Percentiles rank a stretch among this genome's conserved stretches.
Evolutionary conservation across 2,329 filamentous ascomycete genomes (phyloP).

Genomic region (Geoglossum cookeanum): DNA sequence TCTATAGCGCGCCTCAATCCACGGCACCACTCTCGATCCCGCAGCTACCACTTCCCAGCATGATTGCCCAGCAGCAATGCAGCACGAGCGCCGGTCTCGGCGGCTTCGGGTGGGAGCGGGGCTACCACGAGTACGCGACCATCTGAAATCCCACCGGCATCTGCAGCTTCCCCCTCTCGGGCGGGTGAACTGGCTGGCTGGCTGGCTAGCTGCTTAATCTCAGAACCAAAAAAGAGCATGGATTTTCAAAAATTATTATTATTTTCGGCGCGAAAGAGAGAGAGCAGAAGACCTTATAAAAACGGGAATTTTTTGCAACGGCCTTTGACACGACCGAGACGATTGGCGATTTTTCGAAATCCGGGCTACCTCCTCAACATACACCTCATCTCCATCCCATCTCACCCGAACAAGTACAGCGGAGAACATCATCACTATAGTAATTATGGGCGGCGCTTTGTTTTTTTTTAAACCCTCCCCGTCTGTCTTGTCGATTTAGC

Average conservation of each 20-base stretch:
- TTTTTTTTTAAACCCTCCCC: no score
- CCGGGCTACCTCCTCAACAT: background rate
- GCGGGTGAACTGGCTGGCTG: no score
- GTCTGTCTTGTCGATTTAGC: background rate
- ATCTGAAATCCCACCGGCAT: conserved; percentile 23
- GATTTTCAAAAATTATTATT: no score
- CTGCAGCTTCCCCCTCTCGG: background rate
- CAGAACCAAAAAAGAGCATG: no score
- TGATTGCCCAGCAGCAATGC: conserved; percentile 65
- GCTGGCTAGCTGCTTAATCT: no score
- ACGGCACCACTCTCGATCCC: conserved; percentile 45
- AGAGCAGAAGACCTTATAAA: background rate
- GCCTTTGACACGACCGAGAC: background rate
- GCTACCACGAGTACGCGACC: conserved; percentile 59
- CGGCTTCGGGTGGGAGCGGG: conserved; percentile 61
- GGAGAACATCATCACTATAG: background rate
- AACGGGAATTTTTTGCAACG: background rate
- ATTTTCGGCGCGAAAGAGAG: no score
- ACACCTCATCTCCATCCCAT: no score
- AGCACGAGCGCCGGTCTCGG: conserved; percentile 58
- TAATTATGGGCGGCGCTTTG: background rate
- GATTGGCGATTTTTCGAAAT: background rate
- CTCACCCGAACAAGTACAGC: background rate
- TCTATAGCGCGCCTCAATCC: conserved; percentile 62
- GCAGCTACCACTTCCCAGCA: conserved; percentile 65